Base-by-base conservation (phyloP, 192 early-diverging fungal species). In the Funneliformis mosseae region DNA sequence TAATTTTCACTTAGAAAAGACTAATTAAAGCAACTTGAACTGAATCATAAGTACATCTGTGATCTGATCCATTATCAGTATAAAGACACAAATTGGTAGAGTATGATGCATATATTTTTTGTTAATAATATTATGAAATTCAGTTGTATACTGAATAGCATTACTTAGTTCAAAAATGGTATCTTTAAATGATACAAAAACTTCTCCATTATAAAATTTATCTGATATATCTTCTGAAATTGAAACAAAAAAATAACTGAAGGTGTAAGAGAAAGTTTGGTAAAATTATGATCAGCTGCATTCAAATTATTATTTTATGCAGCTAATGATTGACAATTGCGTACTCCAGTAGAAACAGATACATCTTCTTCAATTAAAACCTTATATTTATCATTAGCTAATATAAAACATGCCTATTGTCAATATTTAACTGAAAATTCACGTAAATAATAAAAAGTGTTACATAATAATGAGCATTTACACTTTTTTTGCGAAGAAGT, bases 21-120 rank as follows among this genome's bases (percentile, higher is more conserved):
- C 63, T 66, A 7, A 66, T 28, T 33, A 66, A 66, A 28, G 63
- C 63, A 66, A 66, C 11, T 66, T 66, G 63, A 28, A 66, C 28
- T 66, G 2, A 66, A 66, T 27, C 10, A 27, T 66, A 66, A 66
- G 23, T 66, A 14, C 27, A 66, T 14, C 14, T 10, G 11, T 66
- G 27, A 2, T 66, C 63, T 27, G 25, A 27, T 28, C 63, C 63
- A 28, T 27, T 10, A 33, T 66, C 28, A 66, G 63, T 66, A 11
- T 66, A 66, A 66, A 66, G 10, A 4, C 9, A 66, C 33, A 66
- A 38, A 66, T 66, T 14, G 11, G 63, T 66, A 8, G 14, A 28
- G 9, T 3, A 12, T 66, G 11, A 3, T 11, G 4, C 14, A 27
- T 33, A 21, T 64, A 64, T 14, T 12, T 8, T 28, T 0, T 64